Evolutionary conservation across 2,329 filamentous ascomycete species (phyloP), one percentile per base, ranked within the genome.

Genomic region (Pezicula carpinea): DNA sequence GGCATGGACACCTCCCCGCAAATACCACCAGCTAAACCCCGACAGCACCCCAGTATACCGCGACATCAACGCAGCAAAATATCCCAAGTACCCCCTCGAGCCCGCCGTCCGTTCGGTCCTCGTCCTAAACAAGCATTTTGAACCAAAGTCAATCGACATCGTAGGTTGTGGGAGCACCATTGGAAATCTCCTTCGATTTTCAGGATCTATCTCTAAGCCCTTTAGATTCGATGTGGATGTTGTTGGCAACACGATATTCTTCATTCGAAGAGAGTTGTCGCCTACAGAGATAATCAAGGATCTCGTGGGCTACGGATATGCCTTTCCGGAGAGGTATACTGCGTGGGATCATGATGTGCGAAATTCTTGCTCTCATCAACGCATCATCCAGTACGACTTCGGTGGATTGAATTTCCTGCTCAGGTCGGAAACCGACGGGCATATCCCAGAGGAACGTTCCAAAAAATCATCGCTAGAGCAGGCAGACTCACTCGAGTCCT

Each of bases 321-420:
- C 77, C 0, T 87, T 87, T 52, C 79, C 79, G 0, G 79, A 85
- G 39, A 69, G 70, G 0, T 82, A 85, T 56, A 87, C 83, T 0
- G 77, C 69, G 0, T 87, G 82, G 82, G 73, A 75, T 5, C 7
- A 54, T 0, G 69, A 69, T 0, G 74, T 79, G 1, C 71, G 69
- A 40, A 69, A 70, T 0, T 85, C 82, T 0, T 64, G 64, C 1
- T 79, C 77, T 0, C 79, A 87, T 50, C 82, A 87, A 56, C 70
- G 82, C 2, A 55, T 86, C 6, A 53, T 86, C 1, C 63, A 65
- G 3, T 86, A 85, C 51, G 48, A 64, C 0, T 77, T 87, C 53
- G 77, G 68, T 0, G 74, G 68, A 1, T 56, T 81, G 8, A 63
- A 63, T 0, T 70, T 70, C 42, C 50, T 82, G 3, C 63, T 84